Conservation (phyloP, 2,329 filamentous ascomycete genomes). For the Hymenoscyphus fraxineus region DNA sequence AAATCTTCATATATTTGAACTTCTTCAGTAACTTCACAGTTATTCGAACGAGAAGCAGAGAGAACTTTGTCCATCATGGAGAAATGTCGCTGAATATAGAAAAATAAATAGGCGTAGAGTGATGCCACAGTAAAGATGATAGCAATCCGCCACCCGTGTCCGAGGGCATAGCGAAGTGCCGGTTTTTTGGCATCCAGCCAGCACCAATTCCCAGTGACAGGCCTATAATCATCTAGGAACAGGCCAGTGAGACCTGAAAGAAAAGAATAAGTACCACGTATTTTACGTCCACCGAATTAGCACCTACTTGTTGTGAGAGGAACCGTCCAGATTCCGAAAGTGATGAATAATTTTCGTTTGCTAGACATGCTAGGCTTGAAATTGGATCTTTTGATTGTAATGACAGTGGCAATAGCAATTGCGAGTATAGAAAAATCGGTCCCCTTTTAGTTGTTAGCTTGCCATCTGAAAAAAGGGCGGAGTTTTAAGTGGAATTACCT, state of each 20-base stretch:
- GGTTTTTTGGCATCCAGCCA: constrained; percentile 36
- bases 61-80: constrained; percentile 5
- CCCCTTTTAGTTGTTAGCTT: constrained; percentile 21
- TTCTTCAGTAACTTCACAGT: neutral
- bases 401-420: constrained; percentile 42
- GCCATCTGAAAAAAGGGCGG: neutral
- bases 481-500: constrained; percentile 23
- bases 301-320: constrained; percentile 16
- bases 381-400: constrained; percentile 38
- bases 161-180: constrained; percentile 37
- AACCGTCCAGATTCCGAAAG: constrained; percentile 17
- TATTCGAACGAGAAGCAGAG: neutral
- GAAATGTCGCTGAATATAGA: constrained; percentile 32
- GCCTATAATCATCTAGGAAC: constrained; percentile 13
- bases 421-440: constrained; percentile 43
- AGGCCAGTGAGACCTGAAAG: constrained; percentile 15
- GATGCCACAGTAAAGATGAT: constrained; percentile 36
- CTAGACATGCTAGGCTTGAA: constrained; percentile 31
- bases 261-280: neutral
- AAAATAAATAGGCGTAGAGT: constrained; percentile 39
- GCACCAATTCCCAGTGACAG: constrained; percentile 42
- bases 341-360: constrained; percentile 10
- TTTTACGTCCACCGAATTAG: neutral
- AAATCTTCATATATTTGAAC: neutral
- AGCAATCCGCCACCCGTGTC: constrained; percentile 38